Conservation (phyloP, 331 rosid genomes). For the Stylosanthes scabra region DNA sequence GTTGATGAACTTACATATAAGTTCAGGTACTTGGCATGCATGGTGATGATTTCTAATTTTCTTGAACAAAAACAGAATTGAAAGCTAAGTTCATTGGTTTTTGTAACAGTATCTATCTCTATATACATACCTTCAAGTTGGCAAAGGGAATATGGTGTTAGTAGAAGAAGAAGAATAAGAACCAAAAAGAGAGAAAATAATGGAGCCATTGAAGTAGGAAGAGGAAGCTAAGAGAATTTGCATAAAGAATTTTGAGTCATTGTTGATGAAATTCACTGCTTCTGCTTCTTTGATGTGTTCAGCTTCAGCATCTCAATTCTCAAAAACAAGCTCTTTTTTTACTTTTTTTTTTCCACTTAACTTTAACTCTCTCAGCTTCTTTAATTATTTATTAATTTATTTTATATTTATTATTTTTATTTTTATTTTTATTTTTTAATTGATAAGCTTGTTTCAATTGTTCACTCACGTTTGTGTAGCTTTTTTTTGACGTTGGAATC, state of each 20-base stretch:
- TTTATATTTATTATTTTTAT: constrained; percentile 24
- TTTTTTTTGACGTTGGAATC: constrained; percentile 57
- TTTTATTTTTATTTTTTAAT: constrained; percentile 24
- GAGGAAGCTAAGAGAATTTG: constrained; percentile 44
- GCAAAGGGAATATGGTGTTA: constrained; percentile 52
- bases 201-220: constrained; percentile 64
- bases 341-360: constrained; percentile 39
- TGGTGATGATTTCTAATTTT: not conserved
- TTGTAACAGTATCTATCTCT: not conserved
- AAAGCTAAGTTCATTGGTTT: not conserved
- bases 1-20: not conserved
- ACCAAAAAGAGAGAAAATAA: constrained; percentile 45
- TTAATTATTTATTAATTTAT: too few species aligned
- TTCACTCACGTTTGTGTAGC: constrained; percentile 61
- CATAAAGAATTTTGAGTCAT: constrained; percentile 39
- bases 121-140: constrained; percentile 74
- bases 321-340: constrained; percentile 36
- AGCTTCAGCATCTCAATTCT: constrained; percentile 13
- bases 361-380: constrained; percentile 31
- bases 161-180: constrained; percentile 46
- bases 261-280: constrained; percentile 46
- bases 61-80: constrained; percentile 32
- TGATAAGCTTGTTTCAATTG: constrained; percentile 50
- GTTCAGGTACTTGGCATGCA: constrained; percentile 18
- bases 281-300: constrained; percentile 46